Base-by-base conservation (phyloP, 306 rosid species). In the Acacia melanoxylon region DNA sequence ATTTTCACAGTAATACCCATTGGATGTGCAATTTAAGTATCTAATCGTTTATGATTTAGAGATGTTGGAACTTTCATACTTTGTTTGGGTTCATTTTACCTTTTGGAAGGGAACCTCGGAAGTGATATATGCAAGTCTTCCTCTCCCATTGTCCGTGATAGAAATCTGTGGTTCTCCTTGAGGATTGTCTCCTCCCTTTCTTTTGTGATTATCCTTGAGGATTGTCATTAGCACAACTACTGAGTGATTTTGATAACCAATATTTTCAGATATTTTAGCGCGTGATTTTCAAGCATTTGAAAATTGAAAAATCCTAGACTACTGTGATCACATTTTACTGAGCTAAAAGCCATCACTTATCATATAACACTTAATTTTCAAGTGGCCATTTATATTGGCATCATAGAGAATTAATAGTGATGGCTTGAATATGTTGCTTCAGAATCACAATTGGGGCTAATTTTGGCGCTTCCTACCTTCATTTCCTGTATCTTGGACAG, bases 401-500 rank as follows among this genome's bases (percentile, higher is more conserved):
- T 74, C 27, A n/a, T 70, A 66, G 31, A 41, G 40, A 83, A 63
- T 10, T 31, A 31, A 63, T 29, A 41, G 41, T 4, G 66, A 61
- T 54, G 46, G 8, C 33, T 61, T 84, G 61, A 68, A 58, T 51
- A 15, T 62, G 48, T 75, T 80, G 59, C 59, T 12, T 45, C n/a
- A 77, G 78, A 74, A 66, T 54, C 41, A 15, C 25, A 45, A 29
- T 48, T 81, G 79, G 77, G 62, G 59, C 52, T 56, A 31, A 56
- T 80, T 75, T 62, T 19, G 24, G 52, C 31, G 11, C 42, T 75
- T 51, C 45, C 58, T 56, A 56, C 5, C 25, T 31, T 37, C 67
- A 49, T 59, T 85, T 58, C 68, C 54, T 79, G 78, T 73, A 67
- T 76, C 31, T 66, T 85, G 84, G 59, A 37, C 71, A 82, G 89